Evolutionary conservation across 164 flowering plant species (phyloP), one percentile per base, ranked within the genome.

Genomic region (Vitis cinerea): DNA sequence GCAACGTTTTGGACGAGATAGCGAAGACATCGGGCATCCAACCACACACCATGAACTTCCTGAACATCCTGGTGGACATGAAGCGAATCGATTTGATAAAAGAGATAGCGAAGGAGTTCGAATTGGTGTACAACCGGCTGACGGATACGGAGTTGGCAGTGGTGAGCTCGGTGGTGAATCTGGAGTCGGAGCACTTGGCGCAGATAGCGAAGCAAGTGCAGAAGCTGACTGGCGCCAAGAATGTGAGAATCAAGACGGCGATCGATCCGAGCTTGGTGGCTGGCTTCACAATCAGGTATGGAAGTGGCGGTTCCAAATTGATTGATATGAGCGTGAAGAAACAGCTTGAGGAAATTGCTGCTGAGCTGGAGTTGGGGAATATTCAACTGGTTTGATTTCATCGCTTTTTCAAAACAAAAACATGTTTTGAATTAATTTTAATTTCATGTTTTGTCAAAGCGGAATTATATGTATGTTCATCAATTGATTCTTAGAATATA

Each of bases 321-420:
- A 86, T 94, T 59, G 97, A 92, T 66, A 82, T 94, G 97, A 94
- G 99, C 73, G 97, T 92, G 59, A 94, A 87, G 92, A 94, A 86
- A 68, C 98, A 94, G 83, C 82, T 94, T 7, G 91, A 87, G 51
- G 97, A 92, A 55, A 82, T 94, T 64, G 87, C 99, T 5, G 70
- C 83, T 9, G 81, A 88, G 82, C 84, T 92, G 31, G 97, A 92
- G 50, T 52, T 89, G 61, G 85, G 84, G 17, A 88, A 86, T 30
- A 77, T 93, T 69, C 68, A 79, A 50, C 76, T 88, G 23, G 83
- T 23, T 29, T 79, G 65, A 77, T 9, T 47, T 50, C 44, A 37
- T 48, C 37, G 12, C 1, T 16, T 14, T 57, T 64, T 64, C 44
- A 37, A 6, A 37, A 37, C 44, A 6, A 6, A 37, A 37, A 37